Percentiles rank a stretch among this genome's conserved stretches.
Evolutionary conservation across 2,329 filamentous ascomycete genomes (phyloP).

Genomic region (Beauveria sp.): DNA sequence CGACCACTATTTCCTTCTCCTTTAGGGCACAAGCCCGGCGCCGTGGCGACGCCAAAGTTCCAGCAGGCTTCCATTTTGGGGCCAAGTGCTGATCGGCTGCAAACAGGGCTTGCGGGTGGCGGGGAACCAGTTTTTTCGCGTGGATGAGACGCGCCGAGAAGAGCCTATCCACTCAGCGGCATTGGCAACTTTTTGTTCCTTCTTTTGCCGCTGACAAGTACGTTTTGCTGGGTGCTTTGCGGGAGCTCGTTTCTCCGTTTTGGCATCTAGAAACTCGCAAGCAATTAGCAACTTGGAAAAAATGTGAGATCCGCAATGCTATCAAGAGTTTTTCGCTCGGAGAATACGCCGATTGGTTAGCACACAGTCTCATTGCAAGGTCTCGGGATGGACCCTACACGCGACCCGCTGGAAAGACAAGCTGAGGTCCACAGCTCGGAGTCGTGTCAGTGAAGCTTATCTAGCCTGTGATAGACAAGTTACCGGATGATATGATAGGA

Average conservation of each 20-base stretch:
- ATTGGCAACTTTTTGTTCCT: neutral
- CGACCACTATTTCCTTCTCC: neutral
- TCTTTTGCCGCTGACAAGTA: neutral
- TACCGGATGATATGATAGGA: neutral
- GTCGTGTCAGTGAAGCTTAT: neutral
- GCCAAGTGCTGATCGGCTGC: conserved; percentile 9
- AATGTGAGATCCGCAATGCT: too few relatives aligned
- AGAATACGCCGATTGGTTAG: too few relatives aligned
- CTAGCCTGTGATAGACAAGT: conserved; percentile 3
- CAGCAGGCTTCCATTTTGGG: conserved; percentile 5
- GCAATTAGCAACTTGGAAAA: neutral
- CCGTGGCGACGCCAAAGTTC: conserved; percentile 5
- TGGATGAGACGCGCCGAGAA: conserved; percentile 2
- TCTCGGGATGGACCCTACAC: neutral
- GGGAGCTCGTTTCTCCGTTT: neutral
- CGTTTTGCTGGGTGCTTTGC: neutral
- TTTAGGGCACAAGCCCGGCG: conserved; percentile 11
- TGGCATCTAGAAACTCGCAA: too few relatives aligned
- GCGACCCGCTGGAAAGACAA: conserved; percentile 3
- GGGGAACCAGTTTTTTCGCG: neutral
- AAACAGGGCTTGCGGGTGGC: conserved; percentile 8
- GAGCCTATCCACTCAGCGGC: neutral
- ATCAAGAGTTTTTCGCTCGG: too few relatives aligned
- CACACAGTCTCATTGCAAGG: neutral
- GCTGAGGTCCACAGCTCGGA: conserved; percentile 1